phyloP scores from a whole-genome alignment of 305 asterid species.

The Plantago coronopus region DNA sequence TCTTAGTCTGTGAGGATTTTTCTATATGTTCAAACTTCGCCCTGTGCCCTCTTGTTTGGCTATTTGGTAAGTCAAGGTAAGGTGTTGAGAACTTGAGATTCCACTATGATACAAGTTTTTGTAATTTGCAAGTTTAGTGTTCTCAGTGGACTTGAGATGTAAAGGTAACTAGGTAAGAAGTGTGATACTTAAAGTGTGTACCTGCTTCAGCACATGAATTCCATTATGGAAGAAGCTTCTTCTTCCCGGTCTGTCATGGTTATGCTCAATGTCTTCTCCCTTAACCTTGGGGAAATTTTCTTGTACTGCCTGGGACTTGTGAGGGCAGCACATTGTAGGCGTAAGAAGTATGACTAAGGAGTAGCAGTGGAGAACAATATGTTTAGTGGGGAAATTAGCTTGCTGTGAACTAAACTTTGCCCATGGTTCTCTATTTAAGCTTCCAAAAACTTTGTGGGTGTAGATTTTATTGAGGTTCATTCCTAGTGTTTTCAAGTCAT shows the following conservation, averaged over 20 bases:
- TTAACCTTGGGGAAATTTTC: constrained; percentile 10
- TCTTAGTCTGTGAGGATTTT: too few species aligned
- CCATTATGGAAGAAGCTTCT: constrained; percentile 13
- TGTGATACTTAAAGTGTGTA: constrained; percentile 1
- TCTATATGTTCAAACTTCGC: too few species aligned
- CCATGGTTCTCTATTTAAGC: constrained; percentile 24
- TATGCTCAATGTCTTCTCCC: constrained; percentile 5
- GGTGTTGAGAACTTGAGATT: too few species aligned
- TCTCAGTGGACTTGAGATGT: background rate
- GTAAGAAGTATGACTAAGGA: background rate
- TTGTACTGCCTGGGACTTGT: constrained; percentile 6
- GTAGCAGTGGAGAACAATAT: background rate
- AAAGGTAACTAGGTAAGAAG: constrained; percentile 1
- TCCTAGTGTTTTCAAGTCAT: constrained; percentile 16
- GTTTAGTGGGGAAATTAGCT: constrained; percentile 5
- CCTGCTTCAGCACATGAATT: constrained; percentile 17
- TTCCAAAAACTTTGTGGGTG: constrained; percentile 18
- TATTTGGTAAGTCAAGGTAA: too few species aligned
- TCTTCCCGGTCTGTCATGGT: constrained; percentile 13
- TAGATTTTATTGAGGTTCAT: constrained; percentile 28
- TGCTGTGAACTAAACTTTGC: constrained; percentile 10
- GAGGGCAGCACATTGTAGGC: background rate
- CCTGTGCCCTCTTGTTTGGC: too few species aligned
- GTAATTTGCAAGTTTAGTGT: background rate
- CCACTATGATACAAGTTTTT: background rate